Conservation (phyloP, 192 early-diverging fungal species). For the Obelidium mucronatum region DNA sequence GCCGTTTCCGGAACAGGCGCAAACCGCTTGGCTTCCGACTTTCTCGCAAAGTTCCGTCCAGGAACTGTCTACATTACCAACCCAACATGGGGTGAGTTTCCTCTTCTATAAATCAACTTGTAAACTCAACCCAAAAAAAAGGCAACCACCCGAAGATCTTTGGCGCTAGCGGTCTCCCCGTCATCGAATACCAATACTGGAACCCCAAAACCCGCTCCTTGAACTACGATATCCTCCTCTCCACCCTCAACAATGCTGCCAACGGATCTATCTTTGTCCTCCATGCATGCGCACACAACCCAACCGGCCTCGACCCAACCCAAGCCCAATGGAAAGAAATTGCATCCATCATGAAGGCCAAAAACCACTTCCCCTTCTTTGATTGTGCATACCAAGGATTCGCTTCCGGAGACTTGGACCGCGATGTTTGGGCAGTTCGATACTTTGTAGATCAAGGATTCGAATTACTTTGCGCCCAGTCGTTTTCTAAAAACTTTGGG, state of each 20-base stretch:
- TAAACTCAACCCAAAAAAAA: too few relatives aligned
- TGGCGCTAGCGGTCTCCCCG: slow-evolving; percentile 78
- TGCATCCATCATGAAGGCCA: slow-evolving; percentile 80
- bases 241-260: slow-evolving; percentile 72
- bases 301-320: slow-evolving; percentile 97
- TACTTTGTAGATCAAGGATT: slow-evolving; percentile 93
- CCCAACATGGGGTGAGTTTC: slow-evolving; percentile 87
- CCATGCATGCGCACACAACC: slow-evolving; percentile 99
- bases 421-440: slow-evolving; percentile 90
- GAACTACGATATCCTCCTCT: slow-evolving; percentile 80
- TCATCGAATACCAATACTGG: slow-evolving; percentile 92
- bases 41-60: slow-evolving; percentile 74
- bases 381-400: slow-evolving; percentile 99
- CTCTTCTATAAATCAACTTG: too few relatives aligned
- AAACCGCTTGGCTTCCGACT: slow-evolving; percentile 79
- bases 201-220: slow-evolving; percentile 79
- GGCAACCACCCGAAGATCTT: slow-evolving; percentile 93
- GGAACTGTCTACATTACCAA: slow-evolving; percentile 86
- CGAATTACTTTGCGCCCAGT: slow-evolving; percentile 89
- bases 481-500: slow-evolving; percentile 99
- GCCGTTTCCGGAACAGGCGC: slow-evolving; percentile 97
- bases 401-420: slow-evolving; percentile 85
- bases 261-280: slow-evolving; percentile 84
- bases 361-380: slow-evolving; percentile 92
- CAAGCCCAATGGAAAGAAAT: slow-evolving; percentile 94